Conservation (phyloP, 345 rosid species). For the Erodium maritimum region DNA sequence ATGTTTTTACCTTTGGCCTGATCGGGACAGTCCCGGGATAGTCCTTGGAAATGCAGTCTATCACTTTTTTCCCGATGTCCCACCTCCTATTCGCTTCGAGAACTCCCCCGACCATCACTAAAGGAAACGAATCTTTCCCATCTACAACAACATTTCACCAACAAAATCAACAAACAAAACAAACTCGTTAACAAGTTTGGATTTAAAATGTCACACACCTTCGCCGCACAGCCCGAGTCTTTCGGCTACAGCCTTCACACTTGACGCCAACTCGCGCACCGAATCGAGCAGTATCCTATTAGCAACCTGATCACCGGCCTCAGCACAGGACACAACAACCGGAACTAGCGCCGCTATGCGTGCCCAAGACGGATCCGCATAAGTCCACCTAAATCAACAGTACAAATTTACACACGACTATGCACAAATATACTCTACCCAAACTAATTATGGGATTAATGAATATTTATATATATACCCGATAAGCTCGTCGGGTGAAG, state of each 20-base stretch:
- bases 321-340: conserved; percentile 64
- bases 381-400: conserved; percentile 46
- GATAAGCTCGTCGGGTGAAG: conserved; percentile 73
- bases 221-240: conserved; percentile 51
- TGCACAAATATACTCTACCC: background rate
- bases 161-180: too few relatives aligned
- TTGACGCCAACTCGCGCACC: conserved; percentile 52
- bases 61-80: conserved; percentile 62
- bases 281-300: conserved; percentile 40
- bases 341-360: conserved; percentile 74
- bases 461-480: conserved; percentile 23
- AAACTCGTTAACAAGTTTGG: too few relatives aligned
- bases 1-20: conserved; percentile 55
- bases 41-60: conserved; percentile 36
- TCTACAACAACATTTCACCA: conserved; percentile 25
- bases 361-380: conserved; percentile 77
- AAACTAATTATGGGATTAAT: background rate
- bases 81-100: conserved; percentile 55
- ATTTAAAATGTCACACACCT: conserved; percentile 19
- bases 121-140: conserved; percentile 45
- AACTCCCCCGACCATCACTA: conserved; percentile 76
- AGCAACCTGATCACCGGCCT: conserved; percentile 58
- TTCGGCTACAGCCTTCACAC: conserved; percentile 66
- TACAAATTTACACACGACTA: conserved; percentile 6
- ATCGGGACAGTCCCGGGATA: conserved; percentile 42